Conservation (phyloP, 2,329 filamentous ascomycete genomes). For the Nakataea oryzae region DNA sequence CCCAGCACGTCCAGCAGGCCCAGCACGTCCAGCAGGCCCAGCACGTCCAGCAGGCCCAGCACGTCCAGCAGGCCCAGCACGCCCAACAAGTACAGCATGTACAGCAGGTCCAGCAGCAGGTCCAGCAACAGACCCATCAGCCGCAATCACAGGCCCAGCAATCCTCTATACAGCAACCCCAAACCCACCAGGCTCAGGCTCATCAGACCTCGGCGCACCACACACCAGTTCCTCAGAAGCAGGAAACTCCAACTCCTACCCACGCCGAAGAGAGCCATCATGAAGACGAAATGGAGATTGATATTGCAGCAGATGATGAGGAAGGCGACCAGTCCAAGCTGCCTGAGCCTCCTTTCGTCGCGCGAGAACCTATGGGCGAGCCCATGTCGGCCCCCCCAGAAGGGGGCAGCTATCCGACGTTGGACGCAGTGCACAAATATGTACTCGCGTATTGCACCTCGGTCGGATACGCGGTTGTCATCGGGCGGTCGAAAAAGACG, state of each 20-base stretch:
- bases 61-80: constrained; percentile 17
- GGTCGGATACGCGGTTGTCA: constrained; percentile 58
- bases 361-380: constrained; percentile 42
- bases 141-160: constrained; percentile 14
- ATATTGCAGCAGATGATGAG: constrained; percentile 19
- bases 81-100: constrained; percentile 21
- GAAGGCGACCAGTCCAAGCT: constrained; percentile 35
- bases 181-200: constrained; percentile 17
- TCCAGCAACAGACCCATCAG: constrained; percentile 19
- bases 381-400: constrained; percentile 55
- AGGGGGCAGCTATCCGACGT: constrained; percentile 51
- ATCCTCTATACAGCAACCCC: constrained; percentile 14
- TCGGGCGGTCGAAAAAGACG: constrained; percentile 57
- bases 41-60: background rate
- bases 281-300: constrained; percentile 42
- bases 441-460: constrained; percentile 56
- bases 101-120: constrained; percentile 21
- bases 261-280: constrained; percentile 23
- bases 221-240: constrained; percentile 10
- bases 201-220: constrained; percentile 4
- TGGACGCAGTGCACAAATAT: constrained; percentile 54
- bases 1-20: constrained; percentile 14
- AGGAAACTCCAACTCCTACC: constrained; percentile 8
- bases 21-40: constrained; percentile 13
- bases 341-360: constrained; percentile 39